phyloP scores from a whole-genome alignment of 2,329 filamentous ascomycete genomes.

The Elsinoe fawcettii region DNA sequence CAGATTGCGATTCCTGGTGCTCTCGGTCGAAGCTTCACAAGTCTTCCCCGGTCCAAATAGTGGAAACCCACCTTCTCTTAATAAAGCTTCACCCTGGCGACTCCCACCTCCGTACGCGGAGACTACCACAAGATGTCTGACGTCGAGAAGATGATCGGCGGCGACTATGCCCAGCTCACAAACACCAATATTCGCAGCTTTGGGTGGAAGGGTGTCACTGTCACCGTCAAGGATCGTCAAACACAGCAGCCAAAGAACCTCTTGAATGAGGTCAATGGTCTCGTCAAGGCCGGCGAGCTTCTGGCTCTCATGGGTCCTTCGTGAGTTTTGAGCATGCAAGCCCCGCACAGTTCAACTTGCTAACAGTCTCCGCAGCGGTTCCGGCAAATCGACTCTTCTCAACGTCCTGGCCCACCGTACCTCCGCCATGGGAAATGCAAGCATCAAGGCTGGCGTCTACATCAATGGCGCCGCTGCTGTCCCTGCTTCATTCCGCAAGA shows the following conservation, averaged over 20 bases:
- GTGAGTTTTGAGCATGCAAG: conserved; percentile 29
- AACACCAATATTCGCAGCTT: conserved; percentile 60
- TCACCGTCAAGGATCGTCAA: conserved; percentile 63
- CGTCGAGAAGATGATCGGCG: conserved; percentile 39
- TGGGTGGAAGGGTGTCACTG: conserved; percentile 58
- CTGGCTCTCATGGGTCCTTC: conserved; percentile 74
- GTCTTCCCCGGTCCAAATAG: neutral
- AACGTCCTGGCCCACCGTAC: conserved; percentile 65
- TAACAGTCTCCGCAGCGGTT: conserved; percentile 32
- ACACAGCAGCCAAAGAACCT: conserved; percentile 57
- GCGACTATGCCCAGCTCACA: conserved; percentile 46
- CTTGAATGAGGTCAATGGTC: conserved; percentile 55
- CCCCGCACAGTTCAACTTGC: neutral
- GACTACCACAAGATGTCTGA: conserved; percentile 35
- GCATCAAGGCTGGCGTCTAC: conserved; percentile 46
- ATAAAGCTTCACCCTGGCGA: conserved; percentile 17
- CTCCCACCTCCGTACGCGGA: conserved; percentile 19
- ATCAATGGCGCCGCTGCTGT: conserved; percentile 56
- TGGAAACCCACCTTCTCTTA: neutral
- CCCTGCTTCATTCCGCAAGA: conserved; percentile 50
- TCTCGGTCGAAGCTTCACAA: neutral
- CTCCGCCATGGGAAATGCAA: conserved; percentile 43
- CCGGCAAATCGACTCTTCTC: conserved; percentile 76
- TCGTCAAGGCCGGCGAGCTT: conserved; percentile 62
- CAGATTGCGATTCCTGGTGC: neutral